phyloP scores from a whole-genome alignment of 768 basidiomycete genomes.

The Lyophyllum decastes region DNA sequence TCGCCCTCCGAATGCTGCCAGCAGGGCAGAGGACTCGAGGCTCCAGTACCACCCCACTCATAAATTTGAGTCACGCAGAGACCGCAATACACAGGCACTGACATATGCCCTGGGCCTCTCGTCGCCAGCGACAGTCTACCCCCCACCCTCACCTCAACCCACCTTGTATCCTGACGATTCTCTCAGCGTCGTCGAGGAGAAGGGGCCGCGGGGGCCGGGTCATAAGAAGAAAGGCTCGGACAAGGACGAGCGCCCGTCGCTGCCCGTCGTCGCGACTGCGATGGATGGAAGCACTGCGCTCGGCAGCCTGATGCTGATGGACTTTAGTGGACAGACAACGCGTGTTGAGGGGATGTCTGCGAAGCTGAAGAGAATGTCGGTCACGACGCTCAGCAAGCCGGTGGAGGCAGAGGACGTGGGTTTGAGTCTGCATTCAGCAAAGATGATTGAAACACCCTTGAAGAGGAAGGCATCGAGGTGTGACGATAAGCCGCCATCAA shows the following conservation, averaged over 20 bases:
- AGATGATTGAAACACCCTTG: neutral
- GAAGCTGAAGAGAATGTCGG: constrained; percentile 11
- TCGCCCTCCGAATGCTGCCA: constrained; percentile 47
- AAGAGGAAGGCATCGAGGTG: constrained; percentile 21
- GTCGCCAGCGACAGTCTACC: constrained; percentile 37
- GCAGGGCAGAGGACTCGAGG: neutral
- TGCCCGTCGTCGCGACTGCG: constrained; percentile 23
- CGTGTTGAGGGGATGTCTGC: neutral
- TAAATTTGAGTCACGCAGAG: constrained; percentile 45
- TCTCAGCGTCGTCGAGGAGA: constrained; percentile 55
- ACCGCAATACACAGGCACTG: constrained; percentile 38
- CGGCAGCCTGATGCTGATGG: constrained; percentile 64
- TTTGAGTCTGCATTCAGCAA: neutral
- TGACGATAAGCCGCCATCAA: constrained; percentile 70
- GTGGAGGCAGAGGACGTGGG: constrained; percentile 20
- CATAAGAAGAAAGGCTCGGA: constrained; percentile 10
- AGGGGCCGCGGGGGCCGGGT: constrained; percentile 11
- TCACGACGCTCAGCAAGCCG: constrained; percentile 33
- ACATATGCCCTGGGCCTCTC: constrained; percentile 38
- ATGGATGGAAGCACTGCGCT: constrained; percentile 48
- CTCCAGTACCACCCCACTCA: constrained; percentile 26
- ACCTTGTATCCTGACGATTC: constrained; percentile 76
- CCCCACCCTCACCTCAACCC: constrained; percentile 52
- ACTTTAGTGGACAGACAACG: constrained; percentile 36
- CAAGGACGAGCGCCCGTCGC: constrained; percentile 23